Percentiles rank a stretch among this genome's conserved stretches.
Conservation (phyloP, 2,329 filamentous ascomycete genomes). For the Pezicula neosporulosa region DNA sequence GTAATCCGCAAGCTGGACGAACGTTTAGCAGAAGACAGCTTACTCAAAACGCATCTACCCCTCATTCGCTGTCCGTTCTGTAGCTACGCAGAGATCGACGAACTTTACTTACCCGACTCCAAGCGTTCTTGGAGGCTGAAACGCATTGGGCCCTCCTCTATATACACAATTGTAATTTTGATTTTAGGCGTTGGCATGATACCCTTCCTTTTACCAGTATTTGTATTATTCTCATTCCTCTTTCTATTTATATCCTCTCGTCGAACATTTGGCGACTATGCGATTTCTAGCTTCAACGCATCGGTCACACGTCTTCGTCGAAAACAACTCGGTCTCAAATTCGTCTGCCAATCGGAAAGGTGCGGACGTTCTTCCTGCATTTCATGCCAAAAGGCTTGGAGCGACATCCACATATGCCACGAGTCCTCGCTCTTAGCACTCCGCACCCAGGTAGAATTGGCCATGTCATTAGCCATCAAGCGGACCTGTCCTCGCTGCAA, state of each 20-base stretch:
- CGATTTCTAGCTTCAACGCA: slow-evolving; percentile 46
- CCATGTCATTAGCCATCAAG: slow-evolving; percentile 91
- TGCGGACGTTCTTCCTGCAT: slow-evolving; percentile 76
- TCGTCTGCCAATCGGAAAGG: slow-evolving; percentile 67
- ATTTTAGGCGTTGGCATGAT: slow-evolving; percentile 52
- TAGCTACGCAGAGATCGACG: slow-evolving; percentile 84
- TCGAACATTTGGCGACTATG: slow-evolving; percentile 37
- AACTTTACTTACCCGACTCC: slow-evolving; percentile 59
- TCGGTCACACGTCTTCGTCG: slow-evolving; percentile 67
- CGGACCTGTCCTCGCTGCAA: slow-evolving; percentile 90
- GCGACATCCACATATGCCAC: slow-evolving; percentile 86
- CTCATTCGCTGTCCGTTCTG: slow-evolving; percentile 88
- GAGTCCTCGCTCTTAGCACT: slow-evolving; percentile 78
- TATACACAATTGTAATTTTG: slow-evolving; percentile 35
- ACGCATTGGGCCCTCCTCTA: slow-evolving; percentile 37
- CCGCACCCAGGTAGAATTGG: slow-evolving; percentile 85
- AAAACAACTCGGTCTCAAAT: slow-evolving; percentile 69
- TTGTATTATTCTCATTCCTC: slow-evolving; percentile 43
- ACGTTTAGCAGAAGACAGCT: slow-evolving; percentile 70
- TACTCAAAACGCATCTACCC: slow-evolving; percentile 70
- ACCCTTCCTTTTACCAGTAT: slow-evolving; percentile 51
- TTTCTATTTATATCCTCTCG: slow-evolving; percentile 41
- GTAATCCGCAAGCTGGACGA: slow-evolving; percentile 74
- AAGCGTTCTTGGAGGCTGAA: slow-evolving; percentile 55
- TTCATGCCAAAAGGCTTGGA: slow-evolving; percentile 77